Conservation (phyloP, 139 green algal species). For the Chara braunii region DNA sequence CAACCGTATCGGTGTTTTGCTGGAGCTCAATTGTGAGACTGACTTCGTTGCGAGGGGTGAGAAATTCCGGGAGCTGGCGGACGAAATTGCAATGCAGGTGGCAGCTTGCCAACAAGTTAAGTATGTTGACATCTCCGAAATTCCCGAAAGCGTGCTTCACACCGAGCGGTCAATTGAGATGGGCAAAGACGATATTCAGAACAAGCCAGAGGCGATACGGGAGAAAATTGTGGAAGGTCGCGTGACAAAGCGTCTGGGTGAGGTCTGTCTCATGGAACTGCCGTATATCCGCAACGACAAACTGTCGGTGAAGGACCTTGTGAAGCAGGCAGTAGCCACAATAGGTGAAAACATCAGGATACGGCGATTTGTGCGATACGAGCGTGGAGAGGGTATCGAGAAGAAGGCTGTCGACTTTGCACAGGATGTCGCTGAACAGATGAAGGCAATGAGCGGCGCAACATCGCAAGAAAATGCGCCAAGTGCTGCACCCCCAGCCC, state of each 20-base stretch:
- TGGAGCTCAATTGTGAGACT: constrained; percentile 91
- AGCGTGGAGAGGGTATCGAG: constrained; percentile 91
- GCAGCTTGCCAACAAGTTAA: constrained; percentile 41
- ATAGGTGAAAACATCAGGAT: constrained; percentile 72
- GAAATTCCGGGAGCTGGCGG: constrained; percentile 79
- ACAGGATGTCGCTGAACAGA: constrained; percentile 77
- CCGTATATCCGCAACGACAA: constrained; percentile 83
- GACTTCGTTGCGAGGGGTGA: constrained; percentile 91
- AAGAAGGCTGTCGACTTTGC: constrained; percentile 89
- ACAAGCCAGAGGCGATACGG: constrained; percentile 88
- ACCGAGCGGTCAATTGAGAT: constrained; percentile 86
- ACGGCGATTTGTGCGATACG: constrained; percentile 74
- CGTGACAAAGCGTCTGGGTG: constrained; percentile 76
- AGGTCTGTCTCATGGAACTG: constrained; percentile 80
- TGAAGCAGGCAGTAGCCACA: constrained; percentile 79
- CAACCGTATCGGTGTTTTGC: constrained; percentile 52
- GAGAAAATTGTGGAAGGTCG: constrained; percentile 94
- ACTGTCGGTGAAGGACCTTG: constrained; percentile 81
- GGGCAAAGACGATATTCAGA: constrained; percentile 87
- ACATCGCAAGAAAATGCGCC: too few species aligned
- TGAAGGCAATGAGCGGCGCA: too few species aligned
- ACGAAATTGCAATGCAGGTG: constrained; percentile 67
- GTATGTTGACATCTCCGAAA: constrained; percentile 65
- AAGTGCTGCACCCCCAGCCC: neutral
- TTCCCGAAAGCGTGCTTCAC: constrained; percentile 64